Base-by-base conservation (phyloP, 306 rosid genomes). In the Begonia fuchsioides region DNA sequence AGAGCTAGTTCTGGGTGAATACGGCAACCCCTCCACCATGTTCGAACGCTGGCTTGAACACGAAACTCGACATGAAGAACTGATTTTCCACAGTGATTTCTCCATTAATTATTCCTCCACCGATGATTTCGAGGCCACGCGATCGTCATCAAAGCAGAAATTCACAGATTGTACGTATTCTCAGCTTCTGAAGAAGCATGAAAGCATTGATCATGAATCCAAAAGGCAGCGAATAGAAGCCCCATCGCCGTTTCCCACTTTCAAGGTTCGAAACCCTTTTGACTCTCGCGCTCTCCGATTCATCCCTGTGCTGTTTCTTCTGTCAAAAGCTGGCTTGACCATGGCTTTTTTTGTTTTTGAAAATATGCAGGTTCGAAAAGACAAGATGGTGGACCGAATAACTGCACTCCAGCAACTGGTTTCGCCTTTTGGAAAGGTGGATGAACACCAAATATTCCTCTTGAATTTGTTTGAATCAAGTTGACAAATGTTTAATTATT, bases 361-460 rank as follows among this genome's bases (percentile, higher is more conserved):
- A 44, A 12, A 49, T 59, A 41, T 8, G 9, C 68, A 92, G 98
- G 98, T 92, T 57, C 68, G 98, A 65, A 92, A 92, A 73, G 98
- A 92, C 73, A 92, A 85, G 83, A 70, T 92, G 16, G 96, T 96
- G 87, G 98, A 92, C 96, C 92, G 98, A 39, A 76, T 92, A 63
- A 92, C 98, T 44, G 98, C 96, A 14, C 98, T 92, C 54, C 98
- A 92, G 69, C 98, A 92, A 69, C 66, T 92, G 73, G 98, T 92
- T 72, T 85, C 98, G 57, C 98, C 98, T 76, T 92, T 92, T 64
- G 98, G 98, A 85, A 92, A 92, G 96, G 98, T 82, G 63, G 67
- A 17, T 38, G 45, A 41, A 26, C 8, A 26, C 8, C 35, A 26
- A n/a, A n/a, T n/a, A n/a, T n/a, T n/a, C n/a, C n/a, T n/a, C 35